phyloP scores from a whole-genome alignment of 192 early-diverging fungal species.

The Podila clonocystis region DNA sequence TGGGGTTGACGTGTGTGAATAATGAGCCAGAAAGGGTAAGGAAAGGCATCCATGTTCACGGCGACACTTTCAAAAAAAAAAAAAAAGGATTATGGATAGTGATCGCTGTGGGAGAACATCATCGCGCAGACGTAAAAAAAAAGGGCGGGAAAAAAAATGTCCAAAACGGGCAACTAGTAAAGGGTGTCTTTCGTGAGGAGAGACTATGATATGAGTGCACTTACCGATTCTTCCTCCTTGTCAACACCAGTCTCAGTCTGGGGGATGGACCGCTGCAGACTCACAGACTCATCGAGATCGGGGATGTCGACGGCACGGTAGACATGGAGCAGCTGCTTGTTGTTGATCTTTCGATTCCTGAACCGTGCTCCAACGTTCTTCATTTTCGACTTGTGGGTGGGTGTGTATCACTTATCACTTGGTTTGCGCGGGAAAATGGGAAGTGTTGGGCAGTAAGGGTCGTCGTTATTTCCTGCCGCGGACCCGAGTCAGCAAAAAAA shows the following conservation, averaged over 20 bases:
- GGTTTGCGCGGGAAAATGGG: constrained; percentile 1
- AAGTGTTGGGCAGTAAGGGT: constrained; percentile 3
- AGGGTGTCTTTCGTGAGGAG: no score
- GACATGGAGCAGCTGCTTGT: constrained; percentile 84
- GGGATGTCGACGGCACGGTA: constrained; percentile 82
- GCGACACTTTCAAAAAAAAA: no score
- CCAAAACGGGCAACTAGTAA: neutral
- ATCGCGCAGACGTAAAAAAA: constrained; percentile 3
- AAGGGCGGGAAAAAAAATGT: constrained; percentile 17
- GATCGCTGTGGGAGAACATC: no score
- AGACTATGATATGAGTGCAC: neutral
- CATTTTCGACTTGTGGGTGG: constrained; percentile 10
- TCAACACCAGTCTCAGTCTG: constrained; percentile 94
- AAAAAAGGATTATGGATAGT: no score
- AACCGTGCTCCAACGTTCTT: constrained; percentile 63
- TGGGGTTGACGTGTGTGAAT: no score
- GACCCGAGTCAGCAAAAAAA: constrained; percentile 19
- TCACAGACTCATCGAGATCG: constrained; percentile 81
- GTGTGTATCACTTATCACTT: neutral
- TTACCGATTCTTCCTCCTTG: constrained; percentile 95
- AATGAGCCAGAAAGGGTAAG: no score
- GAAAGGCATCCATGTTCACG: no score
- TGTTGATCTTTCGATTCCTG: constrained; percentile 89
- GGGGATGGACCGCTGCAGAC: constrained; percentile 67
- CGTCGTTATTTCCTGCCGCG: neutral